Base-by-base conservation (phyloP, 78 protist species). In the Isochrysis galbana region DNA sequence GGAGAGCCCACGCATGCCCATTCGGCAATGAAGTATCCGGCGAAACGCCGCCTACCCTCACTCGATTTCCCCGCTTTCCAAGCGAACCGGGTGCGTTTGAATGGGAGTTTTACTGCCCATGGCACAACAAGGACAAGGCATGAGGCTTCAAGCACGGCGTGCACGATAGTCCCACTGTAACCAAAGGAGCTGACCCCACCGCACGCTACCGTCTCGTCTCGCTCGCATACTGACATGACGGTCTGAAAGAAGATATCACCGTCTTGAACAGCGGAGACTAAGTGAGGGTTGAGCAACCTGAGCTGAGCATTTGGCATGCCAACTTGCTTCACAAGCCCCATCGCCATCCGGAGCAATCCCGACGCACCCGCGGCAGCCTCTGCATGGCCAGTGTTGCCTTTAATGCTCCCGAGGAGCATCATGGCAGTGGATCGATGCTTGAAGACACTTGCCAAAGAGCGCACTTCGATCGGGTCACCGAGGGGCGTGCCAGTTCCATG, bases 401-500 rank as follows among this genome's bases (percentile, higher is more conserved):
- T 97, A 25, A 94, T 61, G 34, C 93, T 25, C 48, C 97, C 97
- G 17, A 97, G 36, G 7, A 41, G 93, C 91, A 26, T 51, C 29
- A 51, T 51, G 61, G 61, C 7, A 51, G 29, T 14, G 61, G 7
- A 14, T 14, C 61, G 38, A 4, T 23, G 7, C 3, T 29, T 10
- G 38, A 67, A 67, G 74, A 11, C 29, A 23, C 38, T n/a, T 10
- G 32, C 32, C 39, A 72, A 17, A 2, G 82, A 72, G 42, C 42
- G 39, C 17, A 69, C 19, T 77, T 93, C 94, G 21, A 95, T 61
- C 25, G 96, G 93, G 55, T 95, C 96, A 42, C 98, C 98, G 11
- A 94, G 90, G 36, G n/a, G 38, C 10, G 97, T 97, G n/a, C 98
- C 97, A 0, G 98, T 96, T 19, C 97, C 97, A 47, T 97, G 97